These are phyloP conservation scores for Gnaphalium uliginosum DNA, from an alignment of 129 eudicot species.

Conservation along the genomic window DNA sequence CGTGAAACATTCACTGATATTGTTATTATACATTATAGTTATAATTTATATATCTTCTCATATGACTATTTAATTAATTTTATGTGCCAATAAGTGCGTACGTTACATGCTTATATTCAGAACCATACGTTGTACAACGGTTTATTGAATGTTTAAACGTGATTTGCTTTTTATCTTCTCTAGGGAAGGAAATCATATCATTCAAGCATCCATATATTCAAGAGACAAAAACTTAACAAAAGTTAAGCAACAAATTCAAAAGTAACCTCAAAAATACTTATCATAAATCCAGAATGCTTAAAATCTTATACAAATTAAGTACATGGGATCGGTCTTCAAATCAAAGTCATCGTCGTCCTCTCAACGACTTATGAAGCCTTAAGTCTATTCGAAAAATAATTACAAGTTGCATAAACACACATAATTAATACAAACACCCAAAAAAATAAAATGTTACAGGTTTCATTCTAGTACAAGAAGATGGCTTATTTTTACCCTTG, in stretches of 20 bases:
- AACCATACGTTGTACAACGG: neutral
- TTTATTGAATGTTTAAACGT: neutral
- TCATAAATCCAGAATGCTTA: conserved; percentile 29
- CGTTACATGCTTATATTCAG: neutral
- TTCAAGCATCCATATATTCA: neutral
- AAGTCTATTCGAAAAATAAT: conserved; percentile 29
- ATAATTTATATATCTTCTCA: no score
- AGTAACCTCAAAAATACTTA: conserved; percentile 16
- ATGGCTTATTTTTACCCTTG: conserved; percentile 30
- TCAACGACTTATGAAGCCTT: conserved; percentile 38
- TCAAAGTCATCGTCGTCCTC: conserved; percentile 23
- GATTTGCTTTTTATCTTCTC: conserved; percentile 15
- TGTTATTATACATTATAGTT: no score
- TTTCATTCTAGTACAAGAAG: conserved; percentile 23
- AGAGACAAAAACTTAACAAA: neutral
- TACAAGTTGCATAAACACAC: conserved; percentile 45
- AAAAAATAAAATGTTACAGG: conserved; percentile 30
- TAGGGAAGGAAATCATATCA: neutral
- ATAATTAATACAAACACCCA: conserved; percentile 28
- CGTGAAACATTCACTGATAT: no score
- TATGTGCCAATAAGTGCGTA: neutral
- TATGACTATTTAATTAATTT: neutral
- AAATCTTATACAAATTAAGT: conserved; percentile 29
- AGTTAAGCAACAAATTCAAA: neutral
- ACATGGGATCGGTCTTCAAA: conserved; percentile 23